Evolutionary conservation across 371 early-diverging fungal genomes (phyloP), one percentile per base, ranked within the genome.

Genomic region (Apophysomyces ossiformis): DNA sequence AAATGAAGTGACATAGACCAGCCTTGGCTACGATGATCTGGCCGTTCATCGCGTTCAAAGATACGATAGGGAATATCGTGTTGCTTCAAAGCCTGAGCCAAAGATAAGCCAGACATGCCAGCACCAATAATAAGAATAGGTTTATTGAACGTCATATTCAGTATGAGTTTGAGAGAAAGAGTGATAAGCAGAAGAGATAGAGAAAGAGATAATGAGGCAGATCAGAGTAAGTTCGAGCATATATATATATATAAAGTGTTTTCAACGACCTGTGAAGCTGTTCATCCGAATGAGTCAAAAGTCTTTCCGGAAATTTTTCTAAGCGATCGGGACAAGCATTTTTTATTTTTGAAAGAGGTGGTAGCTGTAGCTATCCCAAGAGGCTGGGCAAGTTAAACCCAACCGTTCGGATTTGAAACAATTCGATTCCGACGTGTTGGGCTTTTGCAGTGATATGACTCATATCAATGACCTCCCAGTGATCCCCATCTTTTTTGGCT

Each of bases 41-140:
- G 37, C 46, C 68, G 65, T 16, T 37, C n/a, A 47, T 77, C 78
- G 41, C 75, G 70, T 21, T 74, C 79, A 60, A 65, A 79, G 36
- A 76, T 65, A 12, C 68, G 63, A 38, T 71, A 75, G 11, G 74
- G 56, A 61, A 79, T 74, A 11, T 65, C 69, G 21, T 68, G 68
- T 41, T 66, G 68, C 39, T 74, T 58, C 21, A 76, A 60, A 18
- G 72, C 76, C 38, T 79, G 76, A 3, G 79, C 76, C 36, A 74
- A 64, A 12, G 69, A 57, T 11, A 79, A 71, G 44, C 77, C 79
- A 61, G 61, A 15, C 12, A 61, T 15, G 7, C 67, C 61, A 2
- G 50, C 57, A 44, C 61, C 61, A 18, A 61, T 45, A 44, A 66
- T 66, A 7, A 61, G 37, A 5, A 68, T 66, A 46, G 65, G 65